Conservation (phyloP, 164 flowering plant genomes). For the Stephania japonica region DNA sequence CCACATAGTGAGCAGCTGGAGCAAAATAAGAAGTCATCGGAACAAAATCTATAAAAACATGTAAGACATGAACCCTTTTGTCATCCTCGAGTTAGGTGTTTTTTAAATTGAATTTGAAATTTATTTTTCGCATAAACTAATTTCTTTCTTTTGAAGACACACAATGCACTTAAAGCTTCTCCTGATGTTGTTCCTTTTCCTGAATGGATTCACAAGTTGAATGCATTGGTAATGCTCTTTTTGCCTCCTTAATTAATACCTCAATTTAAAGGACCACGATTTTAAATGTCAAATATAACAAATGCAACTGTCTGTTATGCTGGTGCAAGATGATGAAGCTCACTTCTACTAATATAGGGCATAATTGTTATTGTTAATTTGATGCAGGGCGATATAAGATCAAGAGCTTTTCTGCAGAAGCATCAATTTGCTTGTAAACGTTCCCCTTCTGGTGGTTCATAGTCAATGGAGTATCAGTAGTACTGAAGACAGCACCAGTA, state of each 20-base stretch:
- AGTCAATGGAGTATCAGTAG: too few relatives aligned
- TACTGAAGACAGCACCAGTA: not conserved
- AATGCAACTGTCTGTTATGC: not conserved
- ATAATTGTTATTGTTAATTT: not conserved
- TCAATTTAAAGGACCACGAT: too few relatives aligned
- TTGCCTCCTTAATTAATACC: constrained; percentile 2
- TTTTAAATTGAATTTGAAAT: not conserved
- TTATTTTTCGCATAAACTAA: constrained; percentile 1
- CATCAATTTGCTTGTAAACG: not conserved
- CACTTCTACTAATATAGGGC: too few relatives aligned
- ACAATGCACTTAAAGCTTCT: constrained; percentile 91
- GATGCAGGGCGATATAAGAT: constrained; percentile 3
- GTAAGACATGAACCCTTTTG: constrained; percentile 29
- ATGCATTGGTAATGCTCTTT: constrained; percentile 55
- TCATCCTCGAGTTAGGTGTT: not conserved
- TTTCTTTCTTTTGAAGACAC: constrained; percentile 41
- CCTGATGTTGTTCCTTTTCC: constrained; percentile 69
- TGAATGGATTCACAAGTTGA: constrained; percentile 80
- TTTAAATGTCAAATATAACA: too few relatives aligned
- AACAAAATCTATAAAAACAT: constrained; percentile 67
- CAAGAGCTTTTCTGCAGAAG: constrained; percentile 9
- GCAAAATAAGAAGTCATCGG: constrained; percentile 62
- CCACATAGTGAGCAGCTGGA: constrained; percentile 77
- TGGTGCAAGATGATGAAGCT: too few relatives aligned
- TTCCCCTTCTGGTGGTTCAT: not conserved